Evolutionary conservation across 768 basidiomycete genomes (phyloP).

Genomic region (Cystobasidium ongulense): DNA sequence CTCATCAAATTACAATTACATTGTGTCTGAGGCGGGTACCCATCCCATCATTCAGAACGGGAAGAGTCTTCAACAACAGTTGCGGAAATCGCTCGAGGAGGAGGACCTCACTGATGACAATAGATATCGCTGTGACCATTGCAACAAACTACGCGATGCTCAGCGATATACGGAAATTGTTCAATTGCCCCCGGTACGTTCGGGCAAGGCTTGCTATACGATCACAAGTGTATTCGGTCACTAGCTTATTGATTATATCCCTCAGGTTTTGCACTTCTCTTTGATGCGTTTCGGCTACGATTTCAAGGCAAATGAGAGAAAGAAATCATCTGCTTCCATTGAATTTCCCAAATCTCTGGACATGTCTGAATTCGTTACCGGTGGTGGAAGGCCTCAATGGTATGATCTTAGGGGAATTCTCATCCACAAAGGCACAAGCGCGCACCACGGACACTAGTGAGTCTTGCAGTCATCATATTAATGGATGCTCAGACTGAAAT

Average conservation of each 20-base stretch:
- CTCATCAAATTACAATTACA: too few species aligned
- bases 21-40: too few species aligned
- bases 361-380: conserved; percentile 59
- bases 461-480: background rate
- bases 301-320: conserved; percentile 64
- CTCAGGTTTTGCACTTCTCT: conserved; percentile 68
- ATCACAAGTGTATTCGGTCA: background rate
- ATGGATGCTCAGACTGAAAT: background rate
- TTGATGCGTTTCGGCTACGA: conserved; percentile 90
- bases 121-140: conserved; percentile 74
- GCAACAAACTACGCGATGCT: conserved; percentile 66
- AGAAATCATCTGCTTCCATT: conserved; percentile 74
- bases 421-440: conserved; percentile 82
- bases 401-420: conserved; percentile 81
- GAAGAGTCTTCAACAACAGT: conserved; percentile 63
- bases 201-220: background rate
- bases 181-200: conserved; percentile 59
- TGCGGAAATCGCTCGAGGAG: conserved; percentile 58
- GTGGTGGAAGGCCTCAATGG: conserved; percentile 43
- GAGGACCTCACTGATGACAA: conserved; percentile 77
- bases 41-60: conserved; percentile 52
- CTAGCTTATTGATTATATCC: background rate
- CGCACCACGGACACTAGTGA: conserved; percentile 74
- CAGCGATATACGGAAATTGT: conserved; percentile 64
- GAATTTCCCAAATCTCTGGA: conserved; percentile 66